Percentiles rank a stretch among this genome's conserved stretches.
Evolutionary conservation across 2,329 filamentous ascomycete genomes (phyloP).

Genomic region (Colletotrichum liaoningense): DNA sequence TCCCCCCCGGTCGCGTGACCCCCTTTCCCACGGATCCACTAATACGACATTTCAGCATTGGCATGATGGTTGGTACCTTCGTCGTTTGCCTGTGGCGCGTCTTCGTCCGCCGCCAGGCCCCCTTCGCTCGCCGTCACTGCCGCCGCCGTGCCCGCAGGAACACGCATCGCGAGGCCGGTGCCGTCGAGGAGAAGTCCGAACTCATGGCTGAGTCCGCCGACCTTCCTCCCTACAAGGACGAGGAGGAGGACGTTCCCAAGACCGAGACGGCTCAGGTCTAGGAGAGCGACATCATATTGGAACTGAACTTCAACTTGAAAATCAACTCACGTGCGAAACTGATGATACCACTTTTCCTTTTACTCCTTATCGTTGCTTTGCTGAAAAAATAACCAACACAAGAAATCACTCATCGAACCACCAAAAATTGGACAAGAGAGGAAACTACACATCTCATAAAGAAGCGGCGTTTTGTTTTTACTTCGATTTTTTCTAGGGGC

Average conservation of each 20-base stretch:
- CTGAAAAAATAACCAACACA: background rate
- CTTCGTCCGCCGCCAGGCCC: slow-evolving; percentile 55
- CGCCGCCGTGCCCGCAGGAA: slow-evolving; percentile 50
- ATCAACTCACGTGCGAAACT: slow-evolving; percentile 12
- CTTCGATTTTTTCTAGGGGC: background rate
- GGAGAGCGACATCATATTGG: background rate
- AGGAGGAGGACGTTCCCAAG: slow-evolving; percentile 32
- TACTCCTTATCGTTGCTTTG: slow-evolving; percentile 9
- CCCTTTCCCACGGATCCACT: slow-evolving; percentile 38
- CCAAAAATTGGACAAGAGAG: slow-evolving; percentile 33
- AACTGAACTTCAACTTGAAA: slow-evolving; percentile 1
- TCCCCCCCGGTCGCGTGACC: background rate
- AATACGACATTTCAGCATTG: slow-evolving; percentile 57
- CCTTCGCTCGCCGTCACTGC: slow-evolving; percentile 44
- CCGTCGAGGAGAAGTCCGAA: slow-evolving; percentile 61
- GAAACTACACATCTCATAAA: slow-evolving; percentile 29
- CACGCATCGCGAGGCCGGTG: slow-evolving; percentile 49
- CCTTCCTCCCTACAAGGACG: slow-evolving; percentile 44
- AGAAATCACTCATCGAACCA: background rate
- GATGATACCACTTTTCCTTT: slow-evolving; percentile 34
- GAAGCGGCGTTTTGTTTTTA: slow-evolving; percentile 16
- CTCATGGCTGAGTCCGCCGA: slow-evolving; percentile 55
- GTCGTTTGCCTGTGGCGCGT: slow-evolving; percentile 69
- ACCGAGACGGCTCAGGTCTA: slow-evolving; percentile 23
- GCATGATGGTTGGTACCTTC: slow-evolving; percentile 73